Base-by-base conservation (phyloP, 495 filamentous ascomycete species). In the Podospora sp. region DNA sequence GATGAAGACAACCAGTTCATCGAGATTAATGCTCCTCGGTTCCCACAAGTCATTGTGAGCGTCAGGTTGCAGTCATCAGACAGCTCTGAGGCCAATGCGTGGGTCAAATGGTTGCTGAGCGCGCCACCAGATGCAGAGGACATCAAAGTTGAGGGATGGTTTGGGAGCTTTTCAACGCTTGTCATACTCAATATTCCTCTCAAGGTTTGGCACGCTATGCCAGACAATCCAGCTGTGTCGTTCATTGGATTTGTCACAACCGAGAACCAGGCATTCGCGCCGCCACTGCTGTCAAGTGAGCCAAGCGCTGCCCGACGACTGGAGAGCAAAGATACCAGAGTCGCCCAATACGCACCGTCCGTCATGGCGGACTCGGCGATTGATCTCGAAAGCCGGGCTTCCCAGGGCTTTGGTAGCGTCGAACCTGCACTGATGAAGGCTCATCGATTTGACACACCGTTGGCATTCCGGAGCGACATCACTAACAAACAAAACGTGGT, bases 171-270 rank as follows among this genome's bases (percentile, higher is more conserved):
- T 21, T 69, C 67, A 0, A 65, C 62, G 29, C 57, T 69, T 29
- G 25, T 66, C 5, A 24, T 69, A 2, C 63, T 69, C 7, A 62
- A 58, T 8, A 29, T 69, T 6, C 67, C 67, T 5, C 50, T 69
- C 0, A 9, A 29, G 0, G 58, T 69, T 0, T 69, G 63, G 58
- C 63, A 62, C 24, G 60, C 71, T 7, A 68, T 73, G 6, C 72
- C 70, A 51, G 70, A 73, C 14, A 65, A 74, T 55, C 74, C 73
- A 11, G 69, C 71, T 18, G 66, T 71, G 11, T 65, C 68, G 25
- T 67, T 64, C 24, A 71, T 77, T 29, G 67, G 62, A 0, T 69
- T 65, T 60, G 58, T 61, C 4, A 69, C 62, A 8, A 66, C 58
- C 0, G 67, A 61, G 25, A 60, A 62, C 16, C 14, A 62, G 8